These are phyloP conservation scores for Miscanthus lutarioriparius DNA, from an alignment of 176 grass and related monocot species.

Conservation along the genomic window DNA sequence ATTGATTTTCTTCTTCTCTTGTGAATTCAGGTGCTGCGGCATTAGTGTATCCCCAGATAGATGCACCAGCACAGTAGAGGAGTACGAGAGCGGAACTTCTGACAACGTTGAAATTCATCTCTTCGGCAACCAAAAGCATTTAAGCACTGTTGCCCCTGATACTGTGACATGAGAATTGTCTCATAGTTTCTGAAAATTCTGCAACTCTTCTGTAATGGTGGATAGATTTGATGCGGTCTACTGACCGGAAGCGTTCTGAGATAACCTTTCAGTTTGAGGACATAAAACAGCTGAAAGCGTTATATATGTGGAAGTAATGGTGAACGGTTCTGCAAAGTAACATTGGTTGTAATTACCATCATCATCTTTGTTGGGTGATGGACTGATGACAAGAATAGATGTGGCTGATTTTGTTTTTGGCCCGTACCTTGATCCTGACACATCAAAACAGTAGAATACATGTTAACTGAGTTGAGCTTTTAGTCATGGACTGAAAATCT, in stretches of 20 bases:
- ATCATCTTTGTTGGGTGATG: too few relatives aligned
- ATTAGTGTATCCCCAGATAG: too few relatives aligned
- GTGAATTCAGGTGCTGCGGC: background rate
- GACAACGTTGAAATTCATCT: constrained; percentile 17
- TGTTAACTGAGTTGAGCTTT: too few relatives aligned
- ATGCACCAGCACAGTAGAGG: too few relatives aligned
- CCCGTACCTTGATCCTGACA: too few relatives aligned
- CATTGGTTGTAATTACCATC: background rate
- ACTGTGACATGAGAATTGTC: background rate
- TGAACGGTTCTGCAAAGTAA: background rate
- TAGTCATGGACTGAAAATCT: too few relatives aligned
- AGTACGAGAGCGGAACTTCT: background rate
- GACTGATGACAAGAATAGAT: too few relatives aligned
- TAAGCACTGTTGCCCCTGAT: background rate
- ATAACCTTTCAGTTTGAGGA: background rate
- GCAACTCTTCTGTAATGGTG: background rate
- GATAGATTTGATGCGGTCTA: background rate
- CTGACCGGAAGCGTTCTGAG: background rate
- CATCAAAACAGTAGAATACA: too few relatives aligned
- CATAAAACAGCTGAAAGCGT: background rate
- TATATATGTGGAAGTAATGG: background rate
- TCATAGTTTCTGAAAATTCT: background rate
- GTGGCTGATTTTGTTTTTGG: too few relatives aligned
- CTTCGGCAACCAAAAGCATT: background rate
- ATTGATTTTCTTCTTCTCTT: background rate